A percentile compares a stretch with the other conserved stretches of the same genome.
Conservation (phyloP, 2,329 filamentous ascomycete species). For the Fusarium piperis region DNA sequence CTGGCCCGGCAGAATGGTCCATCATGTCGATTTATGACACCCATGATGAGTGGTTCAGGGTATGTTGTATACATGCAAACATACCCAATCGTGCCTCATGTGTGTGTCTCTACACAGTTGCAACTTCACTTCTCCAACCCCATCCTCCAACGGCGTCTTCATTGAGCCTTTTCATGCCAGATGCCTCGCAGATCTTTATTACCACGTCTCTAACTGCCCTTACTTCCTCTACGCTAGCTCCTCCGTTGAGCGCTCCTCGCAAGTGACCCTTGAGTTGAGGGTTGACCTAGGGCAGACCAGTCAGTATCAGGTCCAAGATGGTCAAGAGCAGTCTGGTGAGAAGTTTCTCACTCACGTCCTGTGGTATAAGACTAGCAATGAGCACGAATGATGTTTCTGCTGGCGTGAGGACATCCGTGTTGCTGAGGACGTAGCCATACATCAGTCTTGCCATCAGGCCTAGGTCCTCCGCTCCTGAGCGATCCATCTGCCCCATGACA, state of each 20-base stretch:
- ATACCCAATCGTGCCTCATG: background rate
- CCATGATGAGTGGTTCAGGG: background rate
- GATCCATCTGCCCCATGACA: conserved; percentile 41
- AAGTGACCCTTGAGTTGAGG: conserved; percentile 42
- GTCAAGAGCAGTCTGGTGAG: background rate
- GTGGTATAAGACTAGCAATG: conserved; percentile 42
- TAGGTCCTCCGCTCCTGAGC: conserved; percentile 38
- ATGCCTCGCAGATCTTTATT: conserved; percentile 41
- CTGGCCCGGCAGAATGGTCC: background rate
- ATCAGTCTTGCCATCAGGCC: conserved; percentile 38
- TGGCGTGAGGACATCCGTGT: conserved; percentile 37
- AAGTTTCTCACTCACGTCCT: conserved; percentile 34
- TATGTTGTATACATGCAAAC: background rate
- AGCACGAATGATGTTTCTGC: conserved; percentile 41
- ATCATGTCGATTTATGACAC: background rate
- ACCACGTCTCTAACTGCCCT: conserved; percentile 39
- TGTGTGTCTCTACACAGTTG: conserved; percentile 25
- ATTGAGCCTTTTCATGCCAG: conserved; percentile 35
- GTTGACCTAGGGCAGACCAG: conserved; percentile 32
- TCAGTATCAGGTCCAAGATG: background rate
- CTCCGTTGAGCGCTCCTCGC: conserved; percentile 40
- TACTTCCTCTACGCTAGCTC: conserved; percentile 40
- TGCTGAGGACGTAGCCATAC: conserved; percentile 41
- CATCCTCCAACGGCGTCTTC: conserved; percentile 34
- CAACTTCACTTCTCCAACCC: conserved; percentile 43